phyloP scores from a whole-genome alignment of 352 stramenopile species.

The Saprolegnia parasitica region DNA sequence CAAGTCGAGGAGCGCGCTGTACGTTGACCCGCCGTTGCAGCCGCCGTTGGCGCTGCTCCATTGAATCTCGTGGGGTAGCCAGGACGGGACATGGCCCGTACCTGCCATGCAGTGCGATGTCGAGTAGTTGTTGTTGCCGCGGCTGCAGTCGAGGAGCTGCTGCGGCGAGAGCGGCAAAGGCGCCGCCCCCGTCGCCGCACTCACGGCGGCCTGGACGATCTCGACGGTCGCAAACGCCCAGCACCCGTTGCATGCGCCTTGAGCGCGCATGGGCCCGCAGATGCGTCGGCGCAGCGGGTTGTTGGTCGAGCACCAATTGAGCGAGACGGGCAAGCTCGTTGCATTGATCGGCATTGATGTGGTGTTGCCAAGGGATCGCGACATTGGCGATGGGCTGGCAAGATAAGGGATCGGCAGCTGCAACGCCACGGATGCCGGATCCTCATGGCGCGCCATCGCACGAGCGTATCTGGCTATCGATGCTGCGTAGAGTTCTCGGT shows the following conservation, averaged over 20 bases:
- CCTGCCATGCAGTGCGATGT: constrained; percentile 64
- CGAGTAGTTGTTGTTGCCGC: constrained; percentile 50
- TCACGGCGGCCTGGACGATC: constrained; percentile 44
- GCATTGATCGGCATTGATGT: no score
- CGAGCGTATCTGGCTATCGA: no score
- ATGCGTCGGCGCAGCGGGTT: constrained; percentile 58
- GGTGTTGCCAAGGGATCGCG: no score
- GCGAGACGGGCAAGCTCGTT: constrained; percentile 27
- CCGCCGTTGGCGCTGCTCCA: constrained; percentile 71
- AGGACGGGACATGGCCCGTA: constrained; percentile 36
- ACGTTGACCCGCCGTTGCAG: constrained; percentile 73
- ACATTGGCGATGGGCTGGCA: no score
- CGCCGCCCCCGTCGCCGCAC: constrained; percentile 43
- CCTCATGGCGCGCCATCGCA: no score
- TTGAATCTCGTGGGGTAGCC: constrained; percentile 54
- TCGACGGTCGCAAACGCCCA: constrained; percentile 74
- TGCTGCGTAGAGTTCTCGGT: no score
- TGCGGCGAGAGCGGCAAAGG: constrained; percentile 56
- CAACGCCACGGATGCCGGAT: no score
- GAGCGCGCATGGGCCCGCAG: constrained; percentile 67
- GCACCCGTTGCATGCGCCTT: constrained; percentile 73
- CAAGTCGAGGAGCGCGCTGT: constrained; percentile 68
- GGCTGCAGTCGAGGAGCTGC: constrained; percentile 77
- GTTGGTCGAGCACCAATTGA: constrained; percentile 70
- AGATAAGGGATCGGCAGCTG: no score